A percentile compares a stretch with the other conserved stretches of the same genome.
Conservation (phyloP, 352 stramenopile species). For the Phytophthora multivora region DNA sequence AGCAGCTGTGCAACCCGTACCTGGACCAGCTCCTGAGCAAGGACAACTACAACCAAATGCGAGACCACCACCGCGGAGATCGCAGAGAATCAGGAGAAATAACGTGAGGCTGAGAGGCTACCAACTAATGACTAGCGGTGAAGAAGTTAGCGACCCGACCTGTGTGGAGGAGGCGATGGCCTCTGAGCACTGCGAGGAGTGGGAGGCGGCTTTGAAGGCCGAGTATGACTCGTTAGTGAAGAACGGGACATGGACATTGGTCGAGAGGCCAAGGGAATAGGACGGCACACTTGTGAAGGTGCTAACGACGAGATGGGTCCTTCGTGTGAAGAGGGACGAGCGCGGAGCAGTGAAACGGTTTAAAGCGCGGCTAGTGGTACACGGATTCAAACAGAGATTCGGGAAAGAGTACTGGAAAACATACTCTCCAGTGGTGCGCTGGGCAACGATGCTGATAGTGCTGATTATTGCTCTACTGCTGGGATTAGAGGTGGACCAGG, state of each 20-base stretch:
- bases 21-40: too few relatives aligned
- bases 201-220: background rate
- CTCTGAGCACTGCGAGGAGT: background rate
- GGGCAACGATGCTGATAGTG: background rate
- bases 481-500: background rate
- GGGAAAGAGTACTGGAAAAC: background rate
- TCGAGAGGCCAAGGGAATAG: background rate
- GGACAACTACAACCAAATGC: too few relatives aligned
- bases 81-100: too few relatives aligned
- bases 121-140: too few relatives aligned
- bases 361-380: background rate
- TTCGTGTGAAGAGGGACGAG: background rate
- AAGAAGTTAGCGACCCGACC: too few relatives aligned
- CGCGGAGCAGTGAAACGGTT: background rate
- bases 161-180: background rate
- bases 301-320: background rate
- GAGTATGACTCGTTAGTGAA: background rate
- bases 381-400: background rate
- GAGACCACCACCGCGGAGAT: too few relatives aligned
- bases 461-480: background rate
- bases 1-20: too few relatives aligned
- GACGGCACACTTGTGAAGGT: too few relatives aligned
- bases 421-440: background rate
- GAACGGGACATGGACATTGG: background rate
- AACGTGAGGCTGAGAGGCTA: too few relatives aligned